Base-by-base conservation (phyloP, 192 early-diverging fungal genomes). In the Borealophlyctis nickersoniae region DNA sequence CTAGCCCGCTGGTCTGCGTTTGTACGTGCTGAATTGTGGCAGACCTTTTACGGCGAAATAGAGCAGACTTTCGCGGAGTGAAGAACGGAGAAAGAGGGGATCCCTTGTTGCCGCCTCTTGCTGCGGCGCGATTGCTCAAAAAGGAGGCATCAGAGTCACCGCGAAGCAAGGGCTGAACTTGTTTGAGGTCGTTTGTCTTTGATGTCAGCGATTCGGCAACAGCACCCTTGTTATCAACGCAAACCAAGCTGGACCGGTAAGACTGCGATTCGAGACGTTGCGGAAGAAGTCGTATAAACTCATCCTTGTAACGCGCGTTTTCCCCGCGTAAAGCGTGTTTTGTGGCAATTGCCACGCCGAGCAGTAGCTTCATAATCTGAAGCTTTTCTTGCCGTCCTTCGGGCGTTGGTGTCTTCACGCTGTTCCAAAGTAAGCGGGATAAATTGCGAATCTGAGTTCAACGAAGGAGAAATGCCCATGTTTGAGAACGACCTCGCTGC, bases 281-380 rank as follows among this genome's bases (percentile, higher is more conserved):
- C 63, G 83, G 81, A 49, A 91, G 87, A 0, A 79, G 66, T 31
- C 87, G 73, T 19, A 78, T 71, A 28, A 80, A 70, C 19, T 82
- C 84, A 30, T 83, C 71, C 58, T 91, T 1, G 19, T 58, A 39
- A 27, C 54, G 45, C 16, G 64, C 55, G 30, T 66, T 65, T 49
- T 66, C 86, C 49, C 85, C 86, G 29, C 89, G 86, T 50, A 94
- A 73, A 36, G 89, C 89, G 60, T 89, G 83, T 81, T 92, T 94
- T 39, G 88, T 86, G 0, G 87, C 81, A 29, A 91, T 78, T 39
- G 87, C 81, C 67, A 88, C 89, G 2, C 88, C 91, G 0, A 87
- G 76, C 9, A 91, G 49, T 14, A 94, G 63, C 56, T 88, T 83
- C 76, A 91, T 86, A 48, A 86, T 79, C 2, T 76, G 73, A 19